Evolutionary conservation across 148 eudicot species (phyloP).

Genomic region (Spergularia bocconei): DNA sequence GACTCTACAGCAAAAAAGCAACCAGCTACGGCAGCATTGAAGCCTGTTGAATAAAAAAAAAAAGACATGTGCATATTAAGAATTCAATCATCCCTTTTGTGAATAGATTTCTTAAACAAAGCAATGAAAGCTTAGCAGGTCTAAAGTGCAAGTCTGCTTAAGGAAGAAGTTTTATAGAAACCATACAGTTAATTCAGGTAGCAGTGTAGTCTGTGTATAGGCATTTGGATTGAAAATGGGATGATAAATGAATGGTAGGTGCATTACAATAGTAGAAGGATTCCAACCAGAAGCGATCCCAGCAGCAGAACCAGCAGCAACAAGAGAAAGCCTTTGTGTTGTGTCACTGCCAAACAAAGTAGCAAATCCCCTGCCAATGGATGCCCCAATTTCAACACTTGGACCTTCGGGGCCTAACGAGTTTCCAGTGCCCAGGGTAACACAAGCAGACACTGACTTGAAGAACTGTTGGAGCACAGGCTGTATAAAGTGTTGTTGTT

Average conservation of each 20-base stretch:
- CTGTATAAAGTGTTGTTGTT: constrained; percentile 15
- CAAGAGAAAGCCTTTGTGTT: constrained; percentile 59
- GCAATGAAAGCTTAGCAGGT: no score
- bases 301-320: constrained; percentile 95
- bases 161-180: no score
- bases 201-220: no score
- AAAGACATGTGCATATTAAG: not conserved
- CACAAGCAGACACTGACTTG: constrained; percentile 76
- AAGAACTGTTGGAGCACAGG: constrained; percentile 55
- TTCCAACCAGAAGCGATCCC: constrained; percentile 91
- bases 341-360: constrained; percentile 38
- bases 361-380: constrained; percentile 77
- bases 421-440: constrained; percentile 92
- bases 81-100: not conserved
- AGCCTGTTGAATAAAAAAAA: constrained; percentile 55
- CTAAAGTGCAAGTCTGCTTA: no score
- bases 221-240: not conserved
- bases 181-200: no score
- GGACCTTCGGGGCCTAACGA: constrained; percentile 98
- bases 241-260: constrained; percentile 14
- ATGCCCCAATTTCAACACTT: constrained; percentile 88
- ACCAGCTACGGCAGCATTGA: constrained; percentile 96
- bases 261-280: constrained; percentile 32
- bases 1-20: constrained; percentile 96
- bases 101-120: no score